These are phyloP conservation scores for Podospora didyma DNA, from an alignment of 495 filamentous ascomycete species.

Conservation along the genomic window DNA sequence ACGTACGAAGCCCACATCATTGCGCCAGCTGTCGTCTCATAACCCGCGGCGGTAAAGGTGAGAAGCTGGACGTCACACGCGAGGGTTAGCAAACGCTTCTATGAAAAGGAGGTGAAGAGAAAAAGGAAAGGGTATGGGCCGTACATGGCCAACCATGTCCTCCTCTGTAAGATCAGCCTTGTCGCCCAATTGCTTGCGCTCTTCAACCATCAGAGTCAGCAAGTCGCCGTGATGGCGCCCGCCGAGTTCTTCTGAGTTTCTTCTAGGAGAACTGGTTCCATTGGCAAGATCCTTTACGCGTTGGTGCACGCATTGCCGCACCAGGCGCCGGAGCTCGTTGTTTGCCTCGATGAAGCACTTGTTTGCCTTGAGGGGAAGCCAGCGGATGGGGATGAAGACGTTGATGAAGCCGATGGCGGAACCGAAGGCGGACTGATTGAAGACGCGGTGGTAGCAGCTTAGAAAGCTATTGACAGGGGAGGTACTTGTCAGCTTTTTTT, in stretches of 20 bases:
- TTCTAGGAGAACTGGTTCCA: neutral
- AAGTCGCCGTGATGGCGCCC: slow-evolving; percentile 14
- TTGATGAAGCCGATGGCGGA: slow-evolving; percentile 28
- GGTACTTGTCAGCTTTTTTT: neutral
- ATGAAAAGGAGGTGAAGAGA: slow-evolving; percentile 40
- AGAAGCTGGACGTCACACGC: slow-evolving; percentile 12
- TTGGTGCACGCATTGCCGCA: slow-evolving; percentile 10
- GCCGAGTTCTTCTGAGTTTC: neutral
- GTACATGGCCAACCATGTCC: slow-evolving; percentile 20
- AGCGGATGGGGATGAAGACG: slow-evolving; percentile 19
- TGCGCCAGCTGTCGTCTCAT: slow-evolving; percentile 25
- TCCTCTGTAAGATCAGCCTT: slow-evolving; percentile 29
- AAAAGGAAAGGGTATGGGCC: slow-evolving; percentile 48
- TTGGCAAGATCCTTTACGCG: slow-evolving; percentile 20
- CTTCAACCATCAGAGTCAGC: slow-evolving; percentile 24
- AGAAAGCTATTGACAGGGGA: slow-evolving; percentile 6
- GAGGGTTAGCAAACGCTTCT: slow-evolving; percentile 52
- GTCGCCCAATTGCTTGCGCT: slow-evolving; percentile 5
- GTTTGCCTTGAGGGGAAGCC: slow-evolving; percentile 23
- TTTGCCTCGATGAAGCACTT: slow-evolving; percentile 16
- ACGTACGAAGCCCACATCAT: slow-evolving; percentile 23
- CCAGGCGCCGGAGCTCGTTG: slow-evolving; percentile 6
- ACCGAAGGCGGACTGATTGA: slow-evolving; percentile 21
- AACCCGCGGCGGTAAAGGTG: slow-evolving; percentile 24
- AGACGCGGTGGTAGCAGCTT: slow-evolving; percentile 18